Evolutionary conservation across 2,329 filamentous ascomycete species (phyloP), one percentile per base, ranked within the genome.

Genomic region (Trichoderma sp.): DNA sequence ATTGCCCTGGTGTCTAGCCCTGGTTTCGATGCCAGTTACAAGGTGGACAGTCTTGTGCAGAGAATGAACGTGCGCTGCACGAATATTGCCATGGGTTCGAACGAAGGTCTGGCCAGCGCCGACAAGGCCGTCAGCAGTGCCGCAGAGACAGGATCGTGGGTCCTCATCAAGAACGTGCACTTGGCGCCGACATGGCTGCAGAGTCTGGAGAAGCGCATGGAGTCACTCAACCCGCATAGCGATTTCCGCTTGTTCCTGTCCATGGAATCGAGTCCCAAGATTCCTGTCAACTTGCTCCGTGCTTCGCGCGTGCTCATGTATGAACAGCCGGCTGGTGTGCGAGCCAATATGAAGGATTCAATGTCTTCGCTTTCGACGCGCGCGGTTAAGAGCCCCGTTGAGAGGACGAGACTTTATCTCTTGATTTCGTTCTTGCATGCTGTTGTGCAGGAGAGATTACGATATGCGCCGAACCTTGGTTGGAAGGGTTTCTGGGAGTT

Each of bases 401-500:
- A 99, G 83, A 93, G 96, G 79, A 91, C 92, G 26, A 90, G 97
- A 74, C 84, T 99, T 67, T 98, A 99, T 79, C 87, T 99, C 62
- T 85, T 99, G 63, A 87, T 99, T 47, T 96, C 93, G 3, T 98
- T 99, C 88, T 80, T 99, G 76, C 96, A 99, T 80, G 97, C 96
- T 7, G 95, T 99, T 47, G 91, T 98, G 12, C 96, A 99, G 81
- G 96, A 99, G 82, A 88, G 97, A 76, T 85, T 99, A 74, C 92
- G 96, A 74, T 99, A 99, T 80, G 95, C 95, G 28, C 97, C 96
- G 0, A 95, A 88, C 71, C 85, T 99, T 70, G 96, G 96, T 73
- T 99, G 96, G 96, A 98, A 97, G 85, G 94, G 94, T 68, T 97
- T 98, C 87, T 99, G 97, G 96, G 97, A 99, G 82, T 99, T 99